Conservation (phyloP, 2,329 filamentous ascomycete genomes). For the Arthrobotrys conoides region DNA sequence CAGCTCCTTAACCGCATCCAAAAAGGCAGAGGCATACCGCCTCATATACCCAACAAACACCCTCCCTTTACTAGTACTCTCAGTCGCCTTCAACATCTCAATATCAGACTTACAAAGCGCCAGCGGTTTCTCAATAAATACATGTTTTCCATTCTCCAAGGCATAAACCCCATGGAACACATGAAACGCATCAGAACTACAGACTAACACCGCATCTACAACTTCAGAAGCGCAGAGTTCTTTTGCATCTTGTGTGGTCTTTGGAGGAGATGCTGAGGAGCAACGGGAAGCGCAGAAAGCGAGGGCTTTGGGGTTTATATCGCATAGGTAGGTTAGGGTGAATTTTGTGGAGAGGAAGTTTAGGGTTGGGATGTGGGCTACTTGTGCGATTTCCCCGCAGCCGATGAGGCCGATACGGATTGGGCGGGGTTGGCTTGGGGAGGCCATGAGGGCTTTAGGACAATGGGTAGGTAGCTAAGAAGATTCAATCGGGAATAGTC, state of each 20-base stretch:
- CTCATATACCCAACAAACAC: constrained; percentile 76
- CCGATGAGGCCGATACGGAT: constrained; percentile 69
- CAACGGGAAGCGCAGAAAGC: constrained; percentile 66
- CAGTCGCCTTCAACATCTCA: constrained; percentile 70
- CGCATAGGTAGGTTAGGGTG: constrained; percentile 70
- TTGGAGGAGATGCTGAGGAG: constrained; percentile 40
- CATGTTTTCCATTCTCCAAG: constrained; percentile 72
- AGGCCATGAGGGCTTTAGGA: neutral
- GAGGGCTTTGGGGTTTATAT: constrained; percentile 69
- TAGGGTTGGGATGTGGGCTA: constrained; percentile 72
- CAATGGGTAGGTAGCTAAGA: neutral
- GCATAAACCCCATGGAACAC: constrained; percentile 71
- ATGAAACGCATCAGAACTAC: constrained; percentile 72
- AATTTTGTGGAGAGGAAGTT: constrained; percentile 69
- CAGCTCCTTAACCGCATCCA: constrained; percentile 72
- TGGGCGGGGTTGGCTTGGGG: neutral
- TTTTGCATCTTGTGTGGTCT: constrained; percentile 64
- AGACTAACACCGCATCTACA: constrained; percentile 73
- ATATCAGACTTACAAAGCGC: constrained; percentile 70
- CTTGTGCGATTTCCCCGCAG: constrained; percentile 71
- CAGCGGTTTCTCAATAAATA: constrained; percentile 75
- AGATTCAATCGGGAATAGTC: neutral
- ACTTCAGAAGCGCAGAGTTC: constrained; percentile 69
- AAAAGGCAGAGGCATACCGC: constrained; percentile 73
- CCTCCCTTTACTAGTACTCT: constrained; percentile 67